Evolutionary conservation across 1,284 basidiomycete genomes (phyloP).

Genomic region (Puccinia triticina): DNA sequence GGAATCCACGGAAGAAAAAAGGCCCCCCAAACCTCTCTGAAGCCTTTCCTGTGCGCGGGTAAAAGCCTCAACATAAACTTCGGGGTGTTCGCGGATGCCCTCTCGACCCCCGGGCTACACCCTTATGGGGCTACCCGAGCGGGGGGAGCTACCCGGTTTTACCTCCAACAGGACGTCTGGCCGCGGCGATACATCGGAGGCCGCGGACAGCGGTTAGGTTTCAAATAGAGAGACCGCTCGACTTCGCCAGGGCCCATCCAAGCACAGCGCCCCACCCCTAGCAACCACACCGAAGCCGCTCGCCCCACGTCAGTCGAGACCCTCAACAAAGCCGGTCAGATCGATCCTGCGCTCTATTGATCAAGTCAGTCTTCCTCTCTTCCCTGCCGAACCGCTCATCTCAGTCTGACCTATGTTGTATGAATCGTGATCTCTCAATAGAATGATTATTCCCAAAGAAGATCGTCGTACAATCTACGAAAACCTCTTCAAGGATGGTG

Average conservation of each 20-base stretch:
- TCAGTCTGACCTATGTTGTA: not conserved
- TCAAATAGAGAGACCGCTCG: slow-evolving; percentile 10
- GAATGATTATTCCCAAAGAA: slow-evolving; percentile 59
- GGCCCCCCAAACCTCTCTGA: no score
- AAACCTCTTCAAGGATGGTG: slow-evolving; percentile 99
- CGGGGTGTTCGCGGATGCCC: no score
- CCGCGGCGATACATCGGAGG: no score
- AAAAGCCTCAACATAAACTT: no score
- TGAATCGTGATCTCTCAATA: not conserved
- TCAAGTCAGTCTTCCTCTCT: not conserved
- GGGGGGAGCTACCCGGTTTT: no score
- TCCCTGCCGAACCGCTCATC: not conserved
- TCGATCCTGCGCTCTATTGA: not conserved
- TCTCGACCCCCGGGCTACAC: no score
- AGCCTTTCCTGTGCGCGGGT: no score
- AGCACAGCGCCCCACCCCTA: not conserved
- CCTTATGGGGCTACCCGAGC: no score
- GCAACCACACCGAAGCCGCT: slow-evolving; percentile 5
- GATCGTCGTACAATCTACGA: slow-evolving; percentile 67
- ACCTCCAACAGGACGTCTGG: no score
- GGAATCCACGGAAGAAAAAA: no score
- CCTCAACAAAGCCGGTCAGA: slow-evolving; percentile 1
- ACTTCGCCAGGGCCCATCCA: no score
- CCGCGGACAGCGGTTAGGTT: slow-evolving; percentile 11
- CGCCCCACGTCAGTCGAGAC: slow-evolving; percentile 41